Conservation (phyloP, 306 rosid species). For the Ormosia semicastrata region DNA sequence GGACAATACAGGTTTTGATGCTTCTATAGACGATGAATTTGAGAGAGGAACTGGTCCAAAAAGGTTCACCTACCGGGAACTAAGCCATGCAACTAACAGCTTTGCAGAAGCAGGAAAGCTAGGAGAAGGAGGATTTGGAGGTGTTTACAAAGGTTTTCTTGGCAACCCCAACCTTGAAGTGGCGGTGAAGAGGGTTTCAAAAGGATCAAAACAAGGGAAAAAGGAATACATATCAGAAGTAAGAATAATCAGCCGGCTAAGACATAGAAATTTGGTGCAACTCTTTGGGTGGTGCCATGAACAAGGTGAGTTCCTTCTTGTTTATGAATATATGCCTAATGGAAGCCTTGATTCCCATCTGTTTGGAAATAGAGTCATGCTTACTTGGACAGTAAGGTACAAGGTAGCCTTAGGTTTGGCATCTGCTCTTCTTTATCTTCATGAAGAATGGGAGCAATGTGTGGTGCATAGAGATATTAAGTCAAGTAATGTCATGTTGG, state of each 20-base stretch:
- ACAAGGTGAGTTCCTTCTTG: constrained; percentile 64
- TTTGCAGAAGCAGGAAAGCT: constrained; percentile 60
- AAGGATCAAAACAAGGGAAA: constrained; percentile 72
- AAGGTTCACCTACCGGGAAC: constrained; percentile 55
- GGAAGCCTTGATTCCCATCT: constrained; percentile 84
- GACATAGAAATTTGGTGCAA: constrained; percentile 75
- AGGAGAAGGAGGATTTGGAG: constrained; percentile 81
- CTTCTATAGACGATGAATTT: constrained; percentile 58
- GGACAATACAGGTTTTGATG: constrained; percentile 29
- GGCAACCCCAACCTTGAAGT: constrained; percentile 39
- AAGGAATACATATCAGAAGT: constrained; percentile 77
- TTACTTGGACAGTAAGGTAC: constrained; percentile 56
- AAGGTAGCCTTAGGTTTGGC: constrained; percentile 66
- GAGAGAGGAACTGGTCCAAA: constrained; percentile 65
- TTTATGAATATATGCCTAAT: constrained; percentile 68
- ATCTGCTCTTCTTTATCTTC: constrained; percentile 64
- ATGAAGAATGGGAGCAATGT: constrained; percentile 86
- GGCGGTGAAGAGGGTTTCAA: constrained; percentile 73
- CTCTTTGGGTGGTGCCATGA: constrained; percentile 86
- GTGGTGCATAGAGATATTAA: constrained; percentile 81
- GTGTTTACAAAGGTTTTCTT: constrained; percentile 61
- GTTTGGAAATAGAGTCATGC: constrained; percentile 40
- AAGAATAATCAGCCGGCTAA: constrained; percentile 58
- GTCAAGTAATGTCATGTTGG: constrained; percentile 74
- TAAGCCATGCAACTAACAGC: constrained; percentile 47